Conservation (phyloP, 495 filamentous ascomycete genomes). For the Penicillium tannophilum region DNA sequence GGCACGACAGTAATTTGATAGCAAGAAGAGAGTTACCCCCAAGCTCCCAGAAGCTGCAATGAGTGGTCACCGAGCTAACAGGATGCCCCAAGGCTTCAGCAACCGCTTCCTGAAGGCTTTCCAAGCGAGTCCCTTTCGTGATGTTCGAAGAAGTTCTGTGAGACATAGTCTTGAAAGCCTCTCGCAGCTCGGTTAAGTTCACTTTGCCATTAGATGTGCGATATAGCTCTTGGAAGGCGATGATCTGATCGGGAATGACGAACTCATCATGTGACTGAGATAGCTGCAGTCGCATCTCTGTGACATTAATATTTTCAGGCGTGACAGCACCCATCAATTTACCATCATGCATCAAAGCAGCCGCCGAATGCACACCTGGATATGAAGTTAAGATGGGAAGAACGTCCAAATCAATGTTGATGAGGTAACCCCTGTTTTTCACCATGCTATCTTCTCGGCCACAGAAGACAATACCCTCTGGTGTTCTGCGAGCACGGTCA, state of each 20-base stretch:
- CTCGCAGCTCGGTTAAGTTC: neutral
- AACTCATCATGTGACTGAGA: neutral
- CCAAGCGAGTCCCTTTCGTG: too few relatives aligned
- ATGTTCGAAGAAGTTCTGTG: too few relatives aligned
- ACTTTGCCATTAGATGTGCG: neutral
- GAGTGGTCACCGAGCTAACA: too few relatives aligned
- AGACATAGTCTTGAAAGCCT: too few relatives aligned
- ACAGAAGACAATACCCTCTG: slow-evolving; percentile 13
- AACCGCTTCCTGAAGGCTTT: too few relatives aligned
- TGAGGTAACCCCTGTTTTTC: slow-evolving; percentile 30
- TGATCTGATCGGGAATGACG: slow-evolving; percentile 18
- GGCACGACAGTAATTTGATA: too few relatives aligned
- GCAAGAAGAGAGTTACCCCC: too few relatives aligned
- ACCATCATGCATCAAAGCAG: slow-evolving; percentile 20
- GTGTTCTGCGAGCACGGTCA: slow-evolving; percentile 18
- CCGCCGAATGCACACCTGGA: slow-evolving; percentile 2
- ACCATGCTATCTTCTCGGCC: slow-evolving; percentile 24
- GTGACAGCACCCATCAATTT: slow-evolving; percentile 18
- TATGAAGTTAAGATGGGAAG: neutral
- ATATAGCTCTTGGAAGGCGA: too few relatives aligned
- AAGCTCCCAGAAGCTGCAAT: too few relatives aligned
- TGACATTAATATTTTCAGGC: slow-evolving; percentile 5
- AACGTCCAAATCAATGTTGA: slow-evolving; percentile 24
- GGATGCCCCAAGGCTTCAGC: too few relatives aligned
- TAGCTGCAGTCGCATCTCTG: neutral